phyloP scores from a whole-genome alignment of 768 basidiomycete species.

The Rhizopogon vinicolor region DNA sequence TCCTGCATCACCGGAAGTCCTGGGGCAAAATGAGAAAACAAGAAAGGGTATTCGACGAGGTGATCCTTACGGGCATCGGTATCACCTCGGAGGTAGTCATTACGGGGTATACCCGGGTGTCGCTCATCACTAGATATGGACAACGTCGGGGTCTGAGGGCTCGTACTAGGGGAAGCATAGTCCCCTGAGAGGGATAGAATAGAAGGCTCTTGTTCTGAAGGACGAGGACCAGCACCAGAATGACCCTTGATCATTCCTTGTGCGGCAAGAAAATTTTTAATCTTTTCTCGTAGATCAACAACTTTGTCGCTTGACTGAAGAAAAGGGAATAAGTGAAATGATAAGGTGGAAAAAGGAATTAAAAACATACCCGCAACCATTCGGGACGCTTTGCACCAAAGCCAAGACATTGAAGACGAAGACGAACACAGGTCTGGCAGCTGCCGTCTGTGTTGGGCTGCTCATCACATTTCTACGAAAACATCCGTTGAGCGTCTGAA shows the following conservation, averaged over 20 bases:
- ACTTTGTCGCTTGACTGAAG: slow-evolving; percentile 67
- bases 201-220: slow-evolving; percentile 50
- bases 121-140: slow-evolving; percentile 39
- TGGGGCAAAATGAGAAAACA: slow-evolving; percentile 6
- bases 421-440: slow-evolving; percentile 74
- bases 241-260: slow-evolving; percentile 92
- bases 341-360: not conserved
- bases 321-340: slow-evolving; percentile 8
- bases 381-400: slow-evolving; percentile 85
- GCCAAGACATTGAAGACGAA: slow-evolving; percentile 79
- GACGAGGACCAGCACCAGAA: slow-evolving; percentile 62
- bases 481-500: slow-evolving; percentile 12
- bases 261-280: slow-evolving; percentile 71
- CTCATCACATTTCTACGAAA: slow-evolving; percentile 78
- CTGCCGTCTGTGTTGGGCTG: slow-evolving; percentile 53
- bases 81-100: slow-evolving; percentile 16
- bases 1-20: slow-evolving; percentile 27
- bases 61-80: slow-evolving; percentile 21
- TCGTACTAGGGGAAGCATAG: slow-evolving; percentile 35
- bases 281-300: slow-evolving; percentile 65
- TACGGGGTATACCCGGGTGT: slow-evolving; percentile 25
- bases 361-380: slow-evolving; percentile 66
- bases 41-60: not conserved
- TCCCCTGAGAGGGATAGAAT: slow-evolving; percentile 46
- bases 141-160: slow-evolving; percentile 43